Base-by-base conservation (phyloP, 371 early-diverging fungal genomes). In the Fennellomyces sp. region DNA sequence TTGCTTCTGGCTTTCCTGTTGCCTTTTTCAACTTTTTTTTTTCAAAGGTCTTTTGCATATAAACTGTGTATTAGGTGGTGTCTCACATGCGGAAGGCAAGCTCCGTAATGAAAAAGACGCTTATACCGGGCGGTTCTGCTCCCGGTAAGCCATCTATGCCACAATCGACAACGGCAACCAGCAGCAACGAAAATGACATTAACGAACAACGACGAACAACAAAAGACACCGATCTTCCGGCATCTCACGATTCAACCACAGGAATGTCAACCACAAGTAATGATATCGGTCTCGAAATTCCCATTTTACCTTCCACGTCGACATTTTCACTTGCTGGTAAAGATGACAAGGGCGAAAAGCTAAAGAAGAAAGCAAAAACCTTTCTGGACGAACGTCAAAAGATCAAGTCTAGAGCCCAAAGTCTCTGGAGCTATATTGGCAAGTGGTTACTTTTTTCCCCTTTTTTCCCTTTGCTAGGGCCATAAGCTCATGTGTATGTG, bases 371-470 rank as follows among this genome's bases (percentile, higher is more conserved):
- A 53, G 85, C 87, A 39, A 89, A 83, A 57, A 83, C 81, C 61
- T 92, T 94, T 69, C 68, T 93, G 38, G 93, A 94, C 62, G 90
- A 89, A 52, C 85, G 85, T 58, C 88, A 88, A 60, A 91, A 90
- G 63, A 71, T 81, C 2, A 93, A 92, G 64, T 80, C 87, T 15
- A 80, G 94, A 54, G 78, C 89, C 19, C 75, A 75, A 27, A 83
- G 90, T 13, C 68, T 94, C 35, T 87, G 82, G 82, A 79, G 79
- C 58, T 91, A 89, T 68, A 68, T 91, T 42, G 92, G 91, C 84
- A 80, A 49, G 52, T 55, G n/a, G n/a, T n/a, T n/a, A n/a, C n/a
- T n/a, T n/a, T n/a, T n/a, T n/a, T n/a, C n/a, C n/a, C n/a, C n/a
- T n/a, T n/a, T n/a, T n/a, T n/a, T n/a, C n/a, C n/a, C n/a, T n/a